These are phyloP conservation scores for Aspergillus felis DNA, from an alignment of 2,329 filamentous ascomycete species.

Conservation along the genomic window DNA sequence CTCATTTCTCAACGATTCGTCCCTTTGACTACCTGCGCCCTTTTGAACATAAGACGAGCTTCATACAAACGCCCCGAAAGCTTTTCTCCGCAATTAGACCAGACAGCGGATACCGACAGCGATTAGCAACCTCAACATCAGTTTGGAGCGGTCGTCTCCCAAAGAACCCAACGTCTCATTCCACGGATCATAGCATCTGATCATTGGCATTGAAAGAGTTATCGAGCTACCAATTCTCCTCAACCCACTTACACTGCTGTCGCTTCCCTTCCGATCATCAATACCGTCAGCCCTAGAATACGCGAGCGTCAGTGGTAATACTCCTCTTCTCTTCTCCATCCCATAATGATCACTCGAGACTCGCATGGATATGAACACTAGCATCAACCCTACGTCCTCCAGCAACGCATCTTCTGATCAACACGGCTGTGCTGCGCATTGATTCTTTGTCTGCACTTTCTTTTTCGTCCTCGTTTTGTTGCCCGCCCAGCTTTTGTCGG, in stretches of 20 bases:
- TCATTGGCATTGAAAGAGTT: too few species aligned
- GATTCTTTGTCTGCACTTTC: not conserved
- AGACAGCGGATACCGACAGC: not conserved
- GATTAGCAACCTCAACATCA: too few species aligned
- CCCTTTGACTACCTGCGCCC: not conserved
- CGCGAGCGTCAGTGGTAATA: not conserved
- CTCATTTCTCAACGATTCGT: not conserved
- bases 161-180: too few species aligned
- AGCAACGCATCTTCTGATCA: not conserved
- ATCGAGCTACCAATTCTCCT: too few species aligned
- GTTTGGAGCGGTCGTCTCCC: too few species aligned
- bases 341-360: not conserved
- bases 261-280: not conserved
- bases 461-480: not conserved
- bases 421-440: not conserved
- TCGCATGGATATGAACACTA: not conserved
- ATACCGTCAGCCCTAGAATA: not conserved
- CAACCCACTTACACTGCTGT: too few species aligned
- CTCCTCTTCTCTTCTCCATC: not conserved
- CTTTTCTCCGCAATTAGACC: not conserved
- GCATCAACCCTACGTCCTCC: not conserved
- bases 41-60: not conserved
- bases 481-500: not conserved
- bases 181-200: too few species aligned
- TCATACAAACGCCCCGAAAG: not conserved